Evolutionary conservation across 345 rosid genomes (phyloP), one percentile per base, ranked within the genome.

Genomic region (Citrus sp.): DNA sequence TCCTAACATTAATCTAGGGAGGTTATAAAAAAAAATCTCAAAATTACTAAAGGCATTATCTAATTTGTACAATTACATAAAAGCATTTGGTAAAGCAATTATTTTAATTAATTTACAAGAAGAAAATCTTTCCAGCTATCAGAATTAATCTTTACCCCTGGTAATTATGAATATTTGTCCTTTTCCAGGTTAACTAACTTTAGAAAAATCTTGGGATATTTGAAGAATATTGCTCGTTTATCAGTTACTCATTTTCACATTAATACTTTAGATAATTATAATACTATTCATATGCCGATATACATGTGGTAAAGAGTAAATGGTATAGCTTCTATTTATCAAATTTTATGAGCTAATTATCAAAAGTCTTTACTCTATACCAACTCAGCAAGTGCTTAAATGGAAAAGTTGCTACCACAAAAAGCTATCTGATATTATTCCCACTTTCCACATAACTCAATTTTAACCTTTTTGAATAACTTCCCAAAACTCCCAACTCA

Each of bases 341-440:
- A 27, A 28, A 58, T 22, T 34, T 9, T 22, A 27, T 19, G 18
- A 27, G 38, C 21, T 74, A 74, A 42, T 38, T 25, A n/a, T n/a
- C 10, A n/a, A 8, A 58, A 24, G 62, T 59, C 27, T 56, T 25
- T 16, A 38, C 10, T 0, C 8, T n/a, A 24, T 27, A 28, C 67
- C 77, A 74, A 63, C 66, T 59, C 77, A 42, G 28, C 59, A 74
- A 62, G 59, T 74, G 69, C 77, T 74, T 40, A 42, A 40, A 61
- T 62, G 59, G 27, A 74, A 54, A 62, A 74, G 77, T 21, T 62
- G 58, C 49, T 25, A 18, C 30, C 14, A 60, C n/a, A 60, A 74
- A 37, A 73, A 73, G 55, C 64, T 21, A 55, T 32, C 12, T 4
- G 61, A 51, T 54, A 71, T 30, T 55, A 22, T 55, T 55, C 75